These are phyloP conservation scores for Dentipellis sp. DNA, from an alignment of 768 basidiomycete genomes.

Conservation along the genomic window DNA sequence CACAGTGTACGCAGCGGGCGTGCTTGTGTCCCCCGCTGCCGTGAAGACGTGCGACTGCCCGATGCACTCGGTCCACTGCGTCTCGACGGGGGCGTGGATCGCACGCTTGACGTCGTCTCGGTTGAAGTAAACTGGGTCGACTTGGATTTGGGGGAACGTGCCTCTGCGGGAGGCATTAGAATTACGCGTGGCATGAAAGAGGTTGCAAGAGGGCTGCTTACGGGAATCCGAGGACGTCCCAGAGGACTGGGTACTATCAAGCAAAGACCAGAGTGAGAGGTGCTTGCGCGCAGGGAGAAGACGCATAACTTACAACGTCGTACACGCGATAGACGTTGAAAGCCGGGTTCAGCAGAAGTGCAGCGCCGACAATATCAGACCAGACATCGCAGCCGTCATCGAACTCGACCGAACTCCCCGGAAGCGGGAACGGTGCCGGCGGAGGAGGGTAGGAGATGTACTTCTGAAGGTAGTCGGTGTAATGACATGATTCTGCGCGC, in stretches of 20 bases:
- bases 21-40: constrained; percentile 2
- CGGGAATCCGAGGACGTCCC: constrained; percentile 14
- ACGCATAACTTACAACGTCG: constrained; percentile 8
- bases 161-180: constrained; percentile 1
- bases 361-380: background rate
- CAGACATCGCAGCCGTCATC: constrained; percentile 9
- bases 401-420: constrained; percentile 1
- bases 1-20: background rate
- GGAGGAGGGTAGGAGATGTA: constrained; percentile 11
- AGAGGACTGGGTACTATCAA: constrained; percentile 6
- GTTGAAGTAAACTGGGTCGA: constrained; percentile 12
- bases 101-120: constrained; percentile 13
- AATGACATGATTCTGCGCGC: constrained; percentile 5
- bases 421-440: constrained; percentile 9
- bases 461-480: constrained; percentile 6
- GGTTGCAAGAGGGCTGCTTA: constrained; percentile 12
- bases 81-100: constrained; percentile 10
- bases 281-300: background rate
- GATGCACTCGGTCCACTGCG: constrained; percentile 12
- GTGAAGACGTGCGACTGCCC: constrained; percentile 1
- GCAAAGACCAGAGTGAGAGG: background rate
- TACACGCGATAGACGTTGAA: constrained; percentile 12
- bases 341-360: constrained; percentile 9
- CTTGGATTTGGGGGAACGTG: constrained; percentile 9
- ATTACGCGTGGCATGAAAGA: background rate